Conservation (phyloP, 1,284 basidiomycete species). For the Trametes polyzona region DNA sequence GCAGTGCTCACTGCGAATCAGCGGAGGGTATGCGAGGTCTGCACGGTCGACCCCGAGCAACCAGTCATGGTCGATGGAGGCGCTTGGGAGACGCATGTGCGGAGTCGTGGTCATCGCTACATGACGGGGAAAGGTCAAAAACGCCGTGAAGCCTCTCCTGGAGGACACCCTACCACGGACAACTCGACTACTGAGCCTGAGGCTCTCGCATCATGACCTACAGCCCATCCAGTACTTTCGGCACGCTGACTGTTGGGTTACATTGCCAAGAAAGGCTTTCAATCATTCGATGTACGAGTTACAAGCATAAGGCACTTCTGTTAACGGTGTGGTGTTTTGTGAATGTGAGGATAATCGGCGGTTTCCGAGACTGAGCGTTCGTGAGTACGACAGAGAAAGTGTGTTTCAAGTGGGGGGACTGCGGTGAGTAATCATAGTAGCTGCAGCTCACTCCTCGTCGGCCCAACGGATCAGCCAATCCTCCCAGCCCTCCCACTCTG, state of each 20-base stretch:
- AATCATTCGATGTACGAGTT: too few relatives aligned
- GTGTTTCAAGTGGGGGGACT: background rate
- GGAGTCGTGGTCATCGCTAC: slow-evolving; percentile 60
- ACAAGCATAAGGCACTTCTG: too few relatives aligned
- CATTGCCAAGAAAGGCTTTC: too few relatives aligned
- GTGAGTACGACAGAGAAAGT: background rate
- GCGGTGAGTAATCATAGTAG: background rate
- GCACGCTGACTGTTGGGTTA: too few relatives aligned
- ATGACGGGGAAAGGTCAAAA: slow-evolving; percentile 12
- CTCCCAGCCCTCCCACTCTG: slow-evolving; percentile 66
- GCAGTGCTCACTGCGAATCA: slow-evolving; percentile 60
- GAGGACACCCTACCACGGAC: too few relatives aligned
- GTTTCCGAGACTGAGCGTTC: too few relatives aligned
- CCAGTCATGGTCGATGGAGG: slow-evolving; percentile 78
- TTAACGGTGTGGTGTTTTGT: too few relatives aligned
- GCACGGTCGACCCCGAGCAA: slow-evolving; percentile 62
- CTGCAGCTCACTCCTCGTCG: slow-evolving; percentile 23
- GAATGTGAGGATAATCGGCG: too few relatives aligned
- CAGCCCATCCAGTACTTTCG: too few relatives aligned
- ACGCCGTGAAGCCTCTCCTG: background rate
- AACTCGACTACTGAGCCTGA: too few relatives aligned
- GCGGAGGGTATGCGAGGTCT: slow-evolving; percentile 68
- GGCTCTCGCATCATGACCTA: too few relatives aligned
- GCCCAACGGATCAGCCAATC: slow-evolving; percentile 51
- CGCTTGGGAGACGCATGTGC: slow-evolving; percentile 69